Evolutionary conservation across 257 asterid genomes (phyloP), one percentile per base, ranked within the genome.

Genomic region (Solanum piurae): DNA sequence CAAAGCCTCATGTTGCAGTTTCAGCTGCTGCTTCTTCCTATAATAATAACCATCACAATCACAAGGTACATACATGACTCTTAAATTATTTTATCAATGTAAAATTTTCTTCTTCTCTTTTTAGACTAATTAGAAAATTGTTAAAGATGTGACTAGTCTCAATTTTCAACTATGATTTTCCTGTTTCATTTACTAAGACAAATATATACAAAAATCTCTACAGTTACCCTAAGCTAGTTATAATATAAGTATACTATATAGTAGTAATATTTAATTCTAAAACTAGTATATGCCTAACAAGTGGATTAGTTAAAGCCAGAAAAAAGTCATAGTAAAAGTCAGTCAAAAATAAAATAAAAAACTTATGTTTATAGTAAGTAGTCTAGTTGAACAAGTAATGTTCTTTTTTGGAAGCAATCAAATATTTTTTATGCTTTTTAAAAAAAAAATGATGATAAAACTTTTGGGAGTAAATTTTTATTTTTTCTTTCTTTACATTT

Each of bases 161-260:
- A 91, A 85, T 91, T 94, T 94, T 96, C 96, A 76, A 94, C 88
- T 89, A 90, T 90, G 96, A 96, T 92, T 91, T 93, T 89, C 89
- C 87, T 95, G 98, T 92, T 96, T 92, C 98, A 98, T 80, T 62
- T 86, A 84, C 86, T 82, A 95, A 88, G 93, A 91, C 98, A 93
- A 87, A 66, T 86, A 86, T 5, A 86, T 55, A 87, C 73, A 89
- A 64, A 89, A 64, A 87, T 85, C 60, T 66, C 79, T 86, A 72
- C 72, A 71, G 71, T 76, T 86, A 55, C 42, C 72, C 46, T 72
- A 44, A 52, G 68, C 68, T 25, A 77, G 25, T 55, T 79, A 12
- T 31, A 58, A 10, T 31, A 23, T 31, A 85, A 36, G 13, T 14
- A 23, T n/a, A 62, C 31, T 62, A 10, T 46, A 46, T 27, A 40